Evolutionary conservation across 2,329 filamentous ascomycete genomes (phyloP), one percentile per base, ranked within the genome.

Genomic region (Fusarium annulatum): DNA sequence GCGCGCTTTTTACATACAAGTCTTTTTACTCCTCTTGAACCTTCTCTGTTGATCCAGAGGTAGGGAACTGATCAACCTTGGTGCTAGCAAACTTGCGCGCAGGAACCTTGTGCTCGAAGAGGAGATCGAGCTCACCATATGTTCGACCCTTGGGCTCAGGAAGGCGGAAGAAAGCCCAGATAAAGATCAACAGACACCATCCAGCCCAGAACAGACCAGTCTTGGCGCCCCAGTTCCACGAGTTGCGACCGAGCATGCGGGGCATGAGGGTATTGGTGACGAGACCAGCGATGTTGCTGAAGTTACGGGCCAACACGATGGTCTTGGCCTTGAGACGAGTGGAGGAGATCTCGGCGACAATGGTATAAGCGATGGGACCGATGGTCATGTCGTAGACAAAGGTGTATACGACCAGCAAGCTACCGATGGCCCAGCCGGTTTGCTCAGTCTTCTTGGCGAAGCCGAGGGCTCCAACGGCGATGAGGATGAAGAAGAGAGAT

Each of bases 361-460:
- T 88, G 0, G 94, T 95, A 83, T 96, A 97, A 83, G 93, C 94
- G 21, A 97, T 94, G 43, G 70, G 82, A 2, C 82, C 82, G 18
- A 83, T 78, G 16, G 81, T 83, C 61, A 79, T 75, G 63, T 82
- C 78, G 65, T 82, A 84, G 33, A 85, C 79, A 39, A 86, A 82
- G 19, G 83, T 84, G 76, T 85, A 85, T 45, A 85, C 78, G 30
- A 83, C 67, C 1, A 83, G 79, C 64, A 89, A 79, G 11, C 83
- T 81, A 15, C 86, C 88, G 9, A 86, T 85, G 0, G 82, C 84
- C 79, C 83, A 86, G 1, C 64, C 63, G 0, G 84, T 85, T 15
- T 74, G 68, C 9, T 64, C 66, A 8, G 84, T 79, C 2, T 82
- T 83, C 58, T 85, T 81, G 53, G 84, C 80, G 59, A 84, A 85